Evolutionary conservation across 306 rosid species (phyloP).

Genomic region (Prosopis cineraria): DNA sequence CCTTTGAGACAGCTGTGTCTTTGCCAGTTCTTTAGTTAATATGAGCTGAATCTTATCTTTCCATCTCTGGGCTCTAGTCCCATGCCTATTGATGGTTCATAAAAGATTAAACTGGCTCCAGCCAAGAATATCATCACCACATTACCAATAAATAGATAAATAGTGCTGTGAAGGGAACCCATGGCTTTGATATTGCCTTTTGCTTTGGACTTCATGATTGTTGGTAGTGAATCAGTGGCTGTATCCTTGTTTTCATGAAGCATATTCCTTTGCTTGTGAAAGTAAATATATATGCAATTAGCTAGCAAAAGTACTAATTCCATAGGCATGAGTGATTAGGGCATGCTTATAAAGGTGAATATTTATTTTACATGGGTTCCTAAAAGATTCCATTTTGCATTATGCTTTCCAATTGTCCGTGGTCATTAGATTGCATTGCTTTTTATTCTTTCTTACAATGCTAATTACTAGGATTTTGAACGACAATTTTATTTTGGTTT

Average conservation of each 20-base stretch:
- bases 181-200: constrained; percentile 1
- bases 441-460: not conserved
- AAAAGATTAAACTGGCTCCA: not conserved
- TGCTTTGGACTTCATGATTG: not conserved
- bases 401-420: not conserved
- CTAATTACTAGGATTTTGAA: not conserved
- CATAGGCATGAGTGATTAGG: not conserved
- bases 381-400: not conserved
- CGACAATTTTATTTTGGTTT: not conserved
- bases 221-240: not conserved
- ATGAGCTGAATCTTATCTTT: not conserved
- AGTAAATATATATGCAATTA: not conserved
- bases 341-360: not conserved
- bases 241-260: not conserved
- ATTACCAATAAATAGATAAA: not conserved
- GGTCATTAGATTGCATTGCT: not conserved
- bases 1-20: not conserved
- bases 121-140: not conserved
- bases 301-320: not conserved
- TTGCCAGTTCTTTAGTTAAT: not conserved
- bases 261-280: not conserved
- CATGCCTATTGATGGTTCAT: not conserved
- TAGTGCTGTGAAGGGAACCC: not conserved
- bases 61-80: not conserved
- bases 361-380: not conserved